Percentiles rank a stretch among this genome's conserved stretches.
Conservation (phyloP, 768 basidiomycete species). For the Galerina sulciceps region DNA sequence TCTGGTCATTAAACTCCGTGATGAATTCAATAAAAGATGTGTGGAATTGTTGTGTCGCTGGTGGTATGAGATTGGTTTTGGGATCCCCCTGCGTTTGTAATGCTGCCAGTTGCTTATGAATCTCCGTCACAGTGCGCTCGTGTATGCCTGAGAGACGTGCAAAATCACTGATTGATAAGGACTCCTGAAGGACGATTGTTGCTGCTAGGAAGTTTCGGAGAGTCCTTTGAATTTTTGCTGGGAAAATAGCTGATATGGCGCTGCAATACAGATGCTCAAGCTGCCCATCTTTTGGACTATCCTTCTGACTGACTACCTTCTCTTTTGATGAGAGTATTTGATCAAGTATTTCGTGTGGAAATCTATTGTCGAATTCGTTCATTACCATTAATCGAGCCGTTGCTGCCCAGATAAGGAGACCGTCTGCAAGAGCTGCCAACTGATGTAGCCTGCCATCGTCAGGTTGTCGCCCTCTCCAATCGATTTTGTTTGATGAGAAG, state of each 20-base stretch:
- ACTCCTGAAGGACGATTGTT: too few species aligned
- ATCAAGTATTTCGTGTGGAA: neutral
- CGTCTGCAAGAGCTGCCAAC: neutral
- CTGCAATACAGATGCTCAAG: neutral
- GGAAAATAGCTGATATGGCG: neutral
- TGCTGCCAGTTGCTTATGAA: neutral
- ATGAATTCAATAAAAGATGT: neutral
- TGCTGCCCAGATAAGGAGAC: slow-evolving; percentile 2
- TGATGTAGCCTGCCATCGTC: neutral
- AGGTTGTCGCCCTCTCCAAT: neutral
- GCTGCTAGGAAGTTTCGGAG: too few species aligned
- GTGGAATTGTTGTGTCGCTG: neutral
- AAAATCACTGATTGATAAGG: too few species aligned
- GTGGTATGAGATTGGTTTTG: neutral
- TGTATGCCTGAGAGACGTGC: too few species aligned
- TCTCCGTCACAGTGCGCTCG: neutral
- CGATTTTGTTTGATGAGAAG: neutral
- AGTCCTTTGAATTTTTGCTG: neutral
- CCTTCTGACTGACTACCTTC: neutral
- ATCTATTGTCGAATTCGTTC: neutral
- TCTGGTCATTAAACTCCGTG: neutral
- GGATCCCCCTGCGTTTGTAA: neutral
- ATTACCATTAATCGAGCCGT: neutral
- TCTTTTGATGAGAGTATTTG: neutral
- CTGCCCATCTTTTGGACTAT: neutral